A percentile compares a stretch with the other conserved stretches of the same genome.
These are phyloP conservation scores for Flagelloscypha sp. DNA, from an alignment of 768 basidiomycete genomes.

Conservation along the genomic window DNA sequence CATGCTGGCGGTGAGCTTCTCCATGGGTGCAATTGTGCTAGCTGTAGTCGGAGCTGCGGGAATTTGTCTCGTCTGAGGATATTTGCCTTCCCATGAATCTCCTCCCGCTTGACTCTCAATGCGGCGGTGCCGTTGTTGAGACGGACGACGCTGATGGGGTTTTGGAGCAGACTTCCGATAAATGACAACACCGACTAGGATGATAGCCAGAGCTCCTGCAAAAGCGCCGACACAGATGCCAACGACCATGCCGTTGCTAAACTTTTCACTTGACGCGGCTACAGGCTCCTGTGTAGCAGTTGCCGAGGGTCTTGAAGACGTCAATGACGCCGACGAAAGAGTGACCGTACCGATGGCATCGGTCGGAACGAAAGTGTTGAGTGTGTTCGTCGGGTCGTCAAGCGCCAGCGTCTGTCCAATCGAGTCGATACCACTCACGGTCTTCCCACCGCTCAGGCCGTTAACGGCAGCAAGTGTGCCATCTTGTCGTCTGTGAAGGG, in stretches of 20 bases:
- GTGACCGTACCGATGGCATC: background rate
- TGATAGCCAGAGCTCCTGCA: slow-evolving; percentile 41
- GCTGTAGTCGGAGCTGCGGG: no score
- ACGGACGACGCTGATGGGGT: slow-evolving; percentile 18
- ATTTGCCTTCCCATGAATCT: slow-evolving; percentile 38
- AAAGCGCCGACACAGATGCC: slow-evolving; percentile 58
- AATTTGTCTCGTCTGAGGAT: slow-evolving; percentile 35
- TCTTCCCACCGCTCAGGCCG: no score
- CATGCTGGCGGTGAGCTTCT: slow-evolving; percentile 59
- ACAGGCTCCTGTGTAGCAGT: slow-evolving; percentile 7
- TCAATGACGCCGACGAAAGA: background rate
- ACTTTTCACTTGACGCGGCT: slow-evolving; percentile 11
- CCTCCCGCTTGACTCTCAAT: slow-evolving; percentile 31
- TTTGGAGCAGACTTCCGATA: slow-evolving; percentile 42
- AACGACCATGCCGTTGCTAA: slow-evolving; percentile 42
- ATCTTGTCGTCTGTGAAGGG: slow-evolving; percentile 13
- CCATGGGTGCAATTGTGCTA: slow-evolving; percentile 41
- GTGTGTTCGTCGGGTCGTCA: slow-evolving; percentile 18
- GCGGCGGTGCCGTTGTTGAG: slow-evolving; percentile 11
- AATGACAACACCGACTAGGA: slow-evolving; percentile 45
- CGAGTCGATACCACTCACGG: no score
- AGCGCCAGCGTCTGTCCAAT: slow-evolving; percentile 17
- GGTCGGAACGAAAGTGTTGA: slow-evolving; percentile 16
- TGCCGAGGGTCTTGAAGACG: slow-evolving; percentile 6
- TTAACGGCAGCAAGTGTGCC: slow-evolving; percentile 13